These are phyloP conservation scores for Crithidia bombi DNA, from an alignment of 208 protist species.

Conservation along the genomic window DNA sequence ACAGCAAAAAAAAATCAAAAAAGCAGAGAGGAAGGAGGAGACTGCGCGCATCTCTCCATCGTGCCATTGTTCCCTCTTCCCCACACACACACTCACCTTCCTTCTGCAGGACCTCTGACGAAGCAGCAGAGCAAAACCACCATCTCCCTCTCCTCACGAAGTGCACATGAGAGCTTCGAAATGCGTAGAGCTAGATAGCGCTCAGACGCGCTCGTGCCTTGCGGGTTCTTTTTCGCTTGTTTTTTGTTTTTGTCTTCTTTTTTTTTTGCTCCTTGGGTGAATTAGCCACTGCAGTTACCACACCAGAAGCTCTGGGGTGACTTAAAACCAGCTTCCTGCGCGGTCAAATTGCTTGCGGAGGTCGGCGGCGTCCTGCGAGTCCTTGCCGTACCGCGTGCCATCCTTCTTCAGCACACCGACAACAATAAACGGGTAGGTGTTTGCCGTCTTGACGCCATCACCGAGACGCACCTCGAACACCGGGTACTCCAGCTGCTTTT, in stretches of 20 bases:
- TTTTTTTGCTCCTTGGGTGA: conserved; percentile 3
- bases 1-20: not conserved
- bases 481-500: conserved; percentile 80
- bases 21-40: not conserved
- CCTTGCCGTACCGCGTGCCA: conserved; percentile 90
- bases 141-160: too few species aligned
- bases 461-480: conserved; percentile 89
- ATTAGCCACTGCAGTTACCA: not conserved
- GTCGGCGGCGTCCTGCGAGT: conserved; percentile 85
- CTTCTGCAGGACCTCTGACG: too few species aligned
- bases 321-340: conserved; percentile 79
- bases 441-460: conserved; percentile 74
- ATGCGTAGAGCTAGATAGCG: too few species aligned
- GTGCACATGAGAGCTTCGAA: too few species aligned
- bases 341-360: conserved; percentile 92
- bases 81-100: too few species aligned
- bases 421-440: conserved; percentile 86
- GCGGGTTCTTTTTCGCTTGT: too few species aligned
- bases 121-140: too few species aligned
- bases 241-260: not conserved
- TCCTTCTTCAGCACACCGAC: conserved; percentile 88
- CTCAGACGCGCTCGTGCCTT: too few species aligned
- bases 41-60: not conserved
- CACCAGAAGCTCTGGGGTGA: not conserved
- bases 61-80: not conserved